Evolutionary conservation across 495 filamentous ascomycete genomes (phyloP).

Genomic region (Penicillium cataractarum): DNA sequence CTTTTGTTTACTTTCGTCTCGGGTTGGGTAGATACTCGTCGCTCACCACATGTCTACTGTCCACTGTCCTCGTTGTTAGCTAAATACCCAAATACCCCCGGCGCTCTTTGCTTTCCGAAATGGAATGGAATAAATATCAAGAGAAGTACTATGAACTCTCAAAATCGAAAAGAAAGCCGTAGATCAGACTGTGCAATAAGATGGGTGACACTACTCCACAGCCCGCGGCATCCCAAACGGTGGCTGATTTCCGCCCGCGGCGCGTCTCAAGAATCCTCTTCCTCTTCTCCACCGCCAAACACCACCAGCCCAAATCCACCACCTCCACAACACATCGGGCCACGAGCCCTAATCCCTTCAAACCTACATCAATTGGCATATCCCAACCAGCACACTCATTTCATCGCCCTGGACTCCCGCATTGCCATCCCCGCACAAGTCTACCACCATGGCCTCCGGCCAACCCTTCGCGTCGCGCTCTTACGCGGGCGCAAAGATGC

Average conservation of each 20-base stretch:
- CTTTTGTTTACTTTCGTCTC: background rate
- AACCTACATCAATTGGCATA: constrained; percentile 6
- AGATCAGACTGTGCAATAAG: background rate
- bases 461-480: constrained; percentile 56
- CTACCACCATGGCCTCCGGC: constrained; percentile 34
- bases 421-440: background rate
- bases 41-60: background rate
- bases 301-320: constrained; percentile 1
- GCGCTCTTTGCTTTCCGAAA: background rate
- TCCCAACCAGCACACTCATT: background rate
- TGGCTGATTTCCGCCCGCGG: constrained; percentile 28
- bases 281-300: constrained; percentile 32
- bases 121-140: background rate
- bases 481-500: constrained; percentile 51
- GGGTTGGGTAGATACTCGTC: background rate
- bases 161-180: background rate
- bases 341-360: constrained; percentile 14
- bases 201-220: background rate
- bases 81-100: constrained; percentile 4
- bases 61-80: background rate
- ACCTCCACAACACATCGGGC: constrained; percentile 18
- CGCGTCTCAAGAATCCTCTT: constrained; percentile 32
- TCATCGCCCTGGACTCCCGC: constrained; percentile 5
- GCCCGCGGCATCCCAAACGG: constrained; percentile 4
- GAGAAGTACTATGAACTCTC: background rate